Conservation (phyloP, 2,329 filamentous ascomycete species). For the Calonectria pauciramosa region DNA sequence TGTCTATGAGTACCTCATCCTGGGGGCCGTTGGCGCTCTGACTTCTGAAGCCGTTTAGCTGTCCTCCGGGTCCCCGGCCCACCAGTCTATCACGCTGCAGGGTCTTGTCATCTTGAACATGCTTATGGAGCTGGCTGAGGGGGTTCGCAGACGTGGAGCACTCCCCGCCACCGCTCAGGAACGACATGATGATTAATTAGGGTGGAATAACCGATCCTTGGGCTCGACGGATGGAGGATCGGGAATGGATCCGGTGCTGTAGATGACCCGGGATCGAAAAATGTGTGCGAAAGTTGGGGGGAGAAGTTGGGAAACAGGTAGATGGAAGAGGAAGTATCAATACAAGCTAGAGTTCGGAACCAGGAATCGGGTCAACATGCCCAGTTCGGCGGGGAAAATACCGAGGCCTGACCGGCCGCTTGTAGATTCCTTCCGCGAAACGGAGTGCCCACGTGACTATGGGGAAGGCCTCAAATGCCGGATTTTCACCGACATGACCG, state of each 20-base stretch:
- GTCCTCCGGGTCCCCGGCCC: conserved; percentile 77
- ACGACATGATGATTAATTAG: conserved; percentile 78
- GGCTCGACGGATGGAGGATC: conserved; percentile 20
- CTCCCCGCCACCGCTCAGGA: conserved; percentile 93
- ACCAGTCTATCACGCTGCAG: conserved; percentile 91
- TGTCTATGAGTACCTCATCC: conserved; percentile 72
- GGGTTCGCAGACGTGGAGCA: conserved; percentile 98
- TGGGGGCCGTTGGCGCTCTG: conserved; percentile 77
- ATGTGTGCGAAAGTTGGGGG: neutral
- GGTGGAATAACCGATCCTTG: conserved; percentile 14
- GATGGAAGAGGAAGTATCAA: conserved; percentile 12
- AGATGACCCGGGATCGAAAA: neutral
- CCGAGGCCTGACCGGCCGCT: conserved; percentile 45
- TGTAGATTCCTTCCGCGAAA: conserved; percentile 18
- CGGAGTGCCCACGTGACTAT: conserved; percentile 52
- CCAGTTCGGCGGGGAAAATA: conserved; percentile 45
- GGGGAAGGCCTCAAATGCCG: conserved; percentile 37
- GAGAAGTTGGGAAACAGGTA: neutral
- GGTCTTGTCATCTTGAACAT: conserved; percentile 95
- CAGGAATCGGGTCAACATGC: conserved; percentile 23
- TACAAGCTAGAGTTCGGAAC: neutral
- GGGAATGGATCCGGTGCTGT: conserved; percentile 1
- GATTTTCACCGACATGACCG: conserved; percentile 22
- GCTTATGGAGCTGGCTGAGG: conserved; percentile 96
- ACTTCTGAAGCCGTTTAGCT: conserved; percentile 84